Evolutionary conservation across 2,329 filamentous ascomycete species (phyloP).

Genomic region (Pseudogymnoascus sp.): DNA sequence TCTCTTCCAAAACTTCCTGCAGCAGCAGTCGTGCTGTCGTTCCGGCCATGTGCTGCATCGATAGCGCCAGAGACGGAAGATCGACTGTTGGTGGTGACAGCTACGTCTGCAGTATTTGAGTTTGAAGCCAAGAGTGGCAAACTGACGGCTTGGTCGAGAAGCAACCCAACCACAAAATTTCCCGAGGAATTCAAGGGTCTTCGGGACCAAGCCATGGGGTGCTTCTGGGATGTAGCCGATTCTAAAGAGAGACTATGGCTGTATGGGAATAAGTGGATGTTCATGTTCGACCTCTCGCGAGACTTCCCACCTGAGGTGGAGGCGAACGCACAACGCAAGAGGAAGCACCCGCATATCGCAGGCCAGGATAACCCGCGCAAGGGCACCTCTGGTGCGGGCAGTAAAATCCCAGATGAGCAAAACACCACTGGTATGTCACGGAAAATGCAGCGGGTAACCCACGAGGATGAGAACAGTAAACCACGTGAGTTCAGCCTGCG

Average conservation of each 20-base stretch:
- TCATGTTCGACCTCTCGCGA: constrained; percentile 80
- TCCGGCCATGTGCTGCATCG: constrained; percentile 40
- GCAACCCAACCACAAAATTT: constrained; percentile 69
- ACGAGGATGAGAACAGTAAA: constrained; percentile 35
- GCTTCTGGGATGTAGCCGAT: constrained; percentile 66
- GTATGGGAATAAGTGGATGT: constrained; percentile 78
- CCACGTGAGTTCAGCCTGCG: constrained; percentile 3
- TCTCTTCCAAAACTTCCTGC: constrained; percentile 63
- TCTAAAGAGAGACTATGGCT: constrained; percentile 67
- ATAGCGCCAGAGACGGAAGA: constrained; percentile 40
- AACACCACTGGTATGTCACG: constrained; percentile 31
- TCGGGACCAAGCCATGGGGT: constrained; percentile 74
- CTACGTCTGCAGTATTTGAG: constrained; percentile 62
- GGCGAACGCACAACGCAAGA: constrained; percentile 28
- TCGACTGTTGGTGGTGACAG: constrained; percentile 53
- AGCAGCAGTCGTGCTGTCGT: constrained; percentile 61
- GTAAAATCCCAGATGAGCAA: constrained; percentile 36
- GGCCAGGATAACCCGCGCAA: constrained; percentile 19
- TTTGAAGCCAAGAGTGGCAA: constrained; percentile 72
- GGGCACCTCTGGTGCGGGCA: constrained; percentile 49
- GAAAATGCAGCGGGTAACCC: constrained; percentile 32
- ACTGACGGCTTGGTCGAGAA: constrained; percentile 76
- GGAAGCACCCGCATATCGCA: constrained; percentile 18
- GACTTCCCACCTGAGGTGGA: constrained; percentile 47
- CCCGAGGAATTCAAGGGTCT: constrained; percentile 67